These are phyloP conservation scores for Fusarium sp. DNA, from an alignment of 2,329 filamentous ascomycete species.

Conservation along the genomic window DNA sequence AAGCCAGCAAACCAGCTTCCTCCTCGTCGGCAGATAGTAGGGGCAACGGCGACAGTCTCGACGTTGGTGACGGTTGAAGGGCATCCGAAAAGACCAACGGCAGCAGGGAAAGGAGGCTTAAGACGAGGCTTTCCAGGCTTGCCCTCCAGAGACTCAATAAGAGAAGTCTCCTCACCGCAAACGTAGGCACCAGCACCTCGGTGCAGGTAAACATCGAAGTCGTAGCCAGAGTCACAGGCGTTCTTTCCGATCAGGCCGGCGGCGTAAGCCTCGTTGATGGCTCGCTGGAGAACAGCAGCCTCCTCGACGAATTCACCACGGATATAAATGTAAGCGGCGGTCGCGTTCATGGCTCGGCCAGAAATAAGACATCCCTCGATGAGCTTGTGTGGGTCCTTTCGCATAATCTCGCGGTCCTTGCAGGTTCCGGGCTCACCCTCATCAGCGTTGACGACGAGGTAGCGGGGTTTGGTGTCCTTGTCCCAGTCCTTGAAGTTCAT, in stretches of 20 bases:
- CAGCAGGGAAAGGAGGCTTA: conserved; percentile 98
- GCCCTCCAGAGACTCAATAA: conserved; percentile 98
- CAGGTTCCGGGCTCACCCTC: conserved; percentile 99
- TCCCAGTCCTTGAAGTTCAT: conserved; percentile 99
- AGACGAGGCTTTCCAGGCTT: conserved; percentile 98
- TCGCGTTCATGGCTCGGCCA: conserved; percentile 98
- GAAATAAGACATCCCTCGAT: conserved; percentile 96
- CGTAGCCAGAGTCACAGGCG: conserved; percentile 94
- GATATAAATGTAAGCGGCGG: conserved; percentile 99
- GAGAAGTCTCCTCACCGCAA: conserved; percentile 96
- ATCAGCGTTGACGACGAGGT: conserved; percentile 97
- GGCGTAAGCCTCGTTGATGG: conserved; percentile 97
- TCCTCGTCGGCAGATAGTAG: conserved; percentile 94
- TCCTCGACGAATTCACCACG: conserved; percentile 98
- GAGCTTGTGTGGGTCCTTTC: conserved; percentile 99
- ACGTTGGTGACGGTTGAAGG: conserved; percentile 98
- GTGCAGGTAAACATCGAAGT: conserved; percentile 97
- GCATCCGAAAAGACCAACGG: conserved; percentile 97
- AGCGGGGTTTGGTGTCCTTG: conserved; percentile 94
- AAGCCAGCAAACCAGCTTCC: conserved; percentile 93
- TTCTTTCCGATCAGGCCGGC: conserved; percentile 98
- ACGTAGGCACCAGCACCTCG: conserved; percentile 98
- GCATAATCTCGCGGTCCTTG: conserved; percentile 99
- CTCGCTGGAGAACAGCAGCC: conserved; percentile 89
- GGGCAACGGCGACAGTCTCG: conserved; percentile 94